These are phyloP conservation scores for Rhodosorus marinus DNA, from an alignment of 23 red algal species.

Conservation along the genomic window DNA sequence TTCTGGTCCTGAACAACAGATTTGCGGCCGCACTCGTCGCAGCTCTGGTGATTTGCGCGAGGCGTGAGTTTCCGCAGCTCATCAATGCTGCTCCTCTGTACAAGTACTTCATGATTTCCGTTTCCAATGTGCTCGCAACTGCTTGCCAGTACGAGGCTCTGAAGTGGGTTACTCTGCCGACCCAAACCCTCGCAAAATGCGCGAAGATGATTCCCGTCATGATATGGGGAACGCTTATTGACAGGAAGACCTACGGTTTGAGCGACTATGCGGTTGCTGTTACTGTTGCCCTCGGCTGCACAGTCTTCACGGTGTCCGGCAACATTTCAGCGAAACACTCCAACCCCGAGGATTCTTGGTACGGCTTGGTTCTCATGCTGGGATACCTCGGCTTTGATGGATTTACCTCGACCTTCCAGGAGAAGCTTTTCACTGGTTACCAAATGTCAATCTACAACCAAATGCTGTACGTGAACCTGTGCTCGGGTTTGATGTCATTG, in stretches of 20 bases:
- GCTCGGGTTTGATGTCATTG: slow-evolving; percentile 40
- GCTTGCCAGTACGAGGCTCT: slow-evolving; percentile 82
- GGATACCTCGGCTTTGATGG: slow-evolving; percentile 86
- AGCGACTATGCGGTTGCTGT: slow-evolving; percentile 70
- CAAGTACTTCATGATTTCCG: slow-evolving; percentile 67
- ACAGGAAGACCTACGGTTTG: slow-evolving; percentile 39
- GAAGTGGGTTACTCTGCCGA: slow-evolving; percentile 78
- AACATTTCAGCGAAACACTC: slow-evolving; percentile 64
- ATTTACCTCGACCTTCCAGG: slow-evolving; percentile 90
- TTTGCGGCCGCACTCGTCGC: slow-evolving; percentile 57
- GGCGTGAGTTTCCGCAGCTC: slow-evolving; percentile 23
- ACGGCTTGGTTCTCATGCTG: slow-evolving; percentile 70
- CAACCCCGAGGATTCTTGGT: slow-evolving; percentile 23
- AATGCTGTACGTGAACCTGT: slow-evolving; percentile 83
- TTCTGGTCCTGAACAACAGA: slow-evolving; percentile 73
- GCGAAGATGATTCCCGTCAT: slow-evolving; percentile 94
- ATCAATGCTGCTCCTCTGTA: slow-evolving; percentile 62
- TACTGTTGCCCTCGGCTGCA: slow-evolving; percentile 65
- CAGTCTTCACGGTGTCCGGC: slow-evolving; percentile 52
- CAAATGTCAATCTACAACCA: slow-evolving; percentile 90
- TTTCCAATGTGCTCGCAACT: slow-evolving; percentile 85
- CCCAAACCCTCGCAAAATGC: slow-evolving; percentile 84
- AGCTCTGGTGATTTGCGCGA: slow-evolving; percentile 18
- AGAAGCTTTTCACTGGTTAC: slow-evolving; percentile 82
- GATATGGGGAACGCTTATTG: slow-evolving; percentile 76